These are phyloP conservation scores for Phytophthora sojae DNA, from an alignment of 352 stramenopile genomes.

Conservation along the genomic window DNA sequence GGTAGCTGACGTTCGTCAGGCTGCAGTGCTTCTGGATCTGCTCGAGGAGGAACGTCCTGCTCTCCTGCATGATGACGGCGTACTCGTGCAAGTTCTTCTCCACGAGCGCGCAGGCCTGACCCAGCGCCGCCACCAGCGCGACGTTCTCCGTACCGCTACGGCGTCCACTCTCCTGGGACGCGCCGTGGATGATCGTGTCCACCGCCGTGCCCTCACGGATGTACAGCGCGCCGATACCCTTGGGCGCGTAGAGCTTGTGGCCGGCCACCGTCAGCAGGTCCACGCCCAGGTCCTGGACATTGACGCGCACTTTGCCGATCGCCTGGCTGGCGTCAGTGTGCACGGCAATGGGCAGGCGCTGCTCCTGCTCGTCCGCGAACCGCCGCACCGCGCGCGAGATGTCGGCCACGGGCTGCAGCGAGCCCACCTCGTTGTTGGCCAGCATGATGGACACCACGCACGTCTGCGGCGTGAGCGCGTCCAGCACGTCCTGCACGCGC, in stretches of 20 bases:
- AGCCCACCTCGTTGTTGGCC: constrained; percentile 99
- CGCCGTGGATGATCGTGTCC: constrained; percentile 90
- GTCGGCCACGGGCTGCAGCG: constrained; percentile 94
- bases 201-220: constrained; percentile 57
- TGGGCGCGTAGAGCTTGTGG: constrained; percentile 98
- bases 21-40: constrained; percentile 60
- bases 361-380: constrained; percentile 38
- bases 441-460: constrained; percentile 97
- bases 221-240: constrained; percentile 89
- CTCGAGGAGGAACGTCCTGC: constrained; percentile 59
- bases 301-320: constrained; percentile 94
- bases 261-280: constrained; percentile 97
- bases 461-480: constrained; percentile 86
- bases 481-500: constrained; percentile 75
- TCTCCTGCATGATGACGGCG: constrained; percentile 70
- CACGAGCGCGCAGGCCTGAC: constrained; percentile 79
- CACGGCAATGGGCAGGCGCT: constrained; percentile 80
- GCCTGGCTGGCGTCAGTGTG: constrained; percentile 98
- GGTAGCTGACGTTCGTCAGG: constrained; percentile 59
- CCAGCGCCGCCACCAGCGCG: constrained; percentile 94
- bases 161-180: constrained; percentile 91
- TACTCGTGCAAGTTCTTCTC: constrained; percentile 81
- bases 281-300: constrained; percentile 82
- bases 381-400: constrained; percentile 70
- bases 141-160: constrained; percentile 98